Base-by-base conservation (phyloP, 2,329 filamentous ascomycete species). In the Hymenoscyphus infarciens region DNA sequence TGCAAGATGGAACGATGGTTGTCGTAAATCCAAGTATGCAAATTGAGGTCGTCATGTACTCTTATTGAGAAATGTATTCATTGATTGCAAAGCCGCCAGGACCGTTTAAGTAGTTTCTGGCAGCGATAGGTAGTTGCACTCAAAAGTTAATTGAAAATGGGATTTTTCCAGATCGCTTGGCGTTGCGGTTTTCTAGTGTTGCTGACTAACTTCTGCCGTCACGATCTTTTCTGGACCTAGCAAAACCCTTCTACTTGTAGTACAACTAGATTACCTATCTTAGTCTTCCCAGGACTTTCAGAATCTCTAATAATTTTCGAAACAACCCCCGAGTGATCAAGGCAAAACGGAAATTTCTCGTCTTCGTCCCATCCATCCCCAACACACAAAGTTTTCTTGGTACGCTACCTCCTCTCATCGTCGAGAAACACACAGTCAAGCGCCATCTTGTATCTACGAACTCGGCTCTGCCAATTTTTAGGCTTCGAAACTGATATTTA, bases 1-100 rank as follows among this genome's bases (percentile, higher is more conserved):
- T 58, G 22, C 22, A 22, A 27, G 33, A 27, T 29, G 19, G 56
- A 45, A 45, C 38, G 56, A 45, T 29, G 56, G 56, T 31, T 55
- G 25, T 55, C 52, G 52, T 55, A 11, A 31, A 33, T 55, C 52
- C 52, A 55, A 33, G 29, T 29, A 31, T 55, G 25, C 2, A 55
- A 29, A 55, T 29, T 27, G 52, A 49, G 42, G 42, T 49, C 42
- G 10, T 49, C 42, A 49, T 49, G 42, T 49, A 49, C 42, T 49
- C 42, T 49, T 49, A 49, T 22, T 49, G n/a, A 49, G 42, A 49
- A 13, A 49, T 49, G 5, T 49, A 49, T 22, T 3, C 42, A 25
- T 22, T 35, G 13, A 35, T 35, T 35, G 13, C 33, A 35, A 35
- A 22, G 42, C 42, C n/a, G n/a, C 42, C 42, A 25, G 42, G n/a